phyloP scores from a whole-genome alignment of 495 filamentous ascomycete species.

The Penicillium atrosanguineum region DNA sequence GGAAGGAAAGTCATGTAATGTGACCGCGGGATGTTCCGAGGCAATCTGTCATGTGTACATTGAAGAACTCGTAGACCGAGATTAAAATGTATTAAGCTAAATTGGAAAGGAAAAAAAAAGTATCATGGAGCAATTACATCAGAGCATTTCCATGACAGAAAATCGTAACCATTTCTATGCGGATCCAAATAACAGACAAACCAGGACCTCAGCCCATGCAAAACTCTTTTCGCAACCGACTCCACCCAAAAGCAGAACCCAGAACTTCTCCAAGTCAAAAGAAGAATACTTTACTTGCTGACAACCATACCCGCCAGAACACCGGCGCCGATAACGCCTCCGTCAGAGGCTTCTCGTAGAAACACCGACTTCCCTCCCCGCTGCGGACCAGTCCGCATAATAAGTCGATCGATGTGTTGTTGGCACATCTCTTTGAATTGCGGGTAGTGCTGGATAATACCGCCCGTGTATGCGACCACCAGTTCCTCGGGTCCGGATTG shows the following conservation, averaged over 20 bases:
- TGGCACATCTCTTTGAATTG: constrained; percentile 69
- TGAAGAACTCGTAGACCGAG: too few relatives aligned
- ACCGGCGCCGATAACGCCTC: constrained; percentile 73
- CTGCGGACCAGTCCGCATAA: constrained; percentile 54
- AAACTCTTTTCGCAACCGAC: constrained; percentile 8
- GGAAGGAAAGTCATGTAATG: not conserved
- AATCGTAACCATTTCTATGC: not conserved
- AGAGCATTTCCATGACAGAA: not conserved
- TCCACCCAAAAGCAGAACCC: not conserved
- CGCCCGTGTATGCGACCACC: constrained; percentile 74
- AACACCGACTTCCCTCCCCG: constrained; percentile 58
- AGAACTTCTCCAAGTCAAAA: not conserved
- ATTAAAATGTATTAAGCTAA: not conserved
- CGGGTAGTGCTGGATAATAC: constrained; percentile 75
- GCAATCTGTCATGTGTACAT: not conserved
- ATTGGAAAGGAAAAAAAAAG: not conserved
- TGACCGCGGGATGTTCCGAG: not conserved
- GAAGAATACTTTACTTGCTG: constrained; percentile 20
- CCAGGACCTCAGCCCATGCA: not conserved
- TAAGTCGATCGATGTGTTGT: constrained; percentile 60
- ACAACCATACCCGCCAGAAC: constrained; percentile 64
- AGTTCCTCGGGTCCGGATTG: constrained; percentile 58
- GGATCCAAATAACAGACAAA: not conserved
- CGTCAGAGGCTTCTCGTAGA: constrained; percentile 68
- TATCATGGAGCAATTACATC: not conserved